These are phyloP conservation scores for Solanum chaucha DNA, from an alignment of 257 asterid species.

Conservation along the genomic window DNA sequence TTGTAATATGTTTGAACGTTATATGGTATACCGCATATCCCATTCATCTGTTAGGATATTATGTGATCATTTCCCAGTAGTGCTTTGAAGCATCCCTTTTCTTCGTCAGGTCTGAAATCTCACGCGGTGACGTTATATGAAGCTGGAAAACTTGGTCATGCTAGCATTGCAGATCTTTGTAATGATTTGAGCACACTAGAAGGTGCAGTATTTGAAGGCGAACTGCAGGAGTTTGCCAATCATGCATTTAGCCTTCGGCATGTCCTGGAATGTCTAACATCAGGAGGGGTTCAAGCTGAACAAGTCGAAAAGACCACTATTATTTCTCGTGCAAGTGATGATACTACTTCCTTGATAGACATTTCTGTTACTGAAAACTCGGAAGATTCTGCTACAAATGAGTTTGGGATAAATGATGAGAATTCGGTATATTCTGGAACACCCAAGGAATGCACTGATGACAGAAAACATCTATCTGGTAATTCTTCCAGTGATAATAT, in stretches of 20 bases:
- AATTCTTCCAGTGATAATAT: background rate
- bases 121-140: slow-evolving; percentile 98
- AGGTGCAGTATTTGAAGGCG: slow-evolving; percentile 96
- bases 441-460: slow-evolving; percentile 1
- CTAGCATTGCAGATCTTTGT: slow-evolving; percentile 88
- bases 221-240: slow-evolving; percentile 94
- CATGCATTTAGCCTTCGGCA: slow-evolving; percentile 97
- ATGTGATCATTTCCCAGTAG: background rate
- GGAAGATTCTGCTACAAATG: slow-evolving; percentile 16
- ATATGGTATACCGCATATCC: background rate
- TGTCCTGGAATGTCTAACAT: slow-evolving; percentile 81
- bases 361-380: slow-evolving; percentile 13
- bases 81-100: background rate
- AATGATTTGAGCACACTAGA: slow-evolving; percentile 78
- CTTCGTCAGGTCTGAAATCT: slow-evolving; percentile 69
- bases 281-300: slow-evolving; percentile 67
- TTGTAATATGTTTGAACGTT: background rate
- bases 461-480: background rate
- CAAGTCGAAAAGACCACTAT: slow-evolving; percentile 23
- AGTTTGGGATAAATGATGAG: slow-evolving; percentile 19
- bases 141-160: slow-evolving; percentile 96
- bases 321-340: slow-evolving; percentile 28
- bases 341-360: slow-evolving; percentile 27
- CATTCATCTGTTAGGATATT: background rate
- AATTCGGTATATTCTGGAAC: slow-evolving; percentile 11